Percentiles rank a stretch among this genome's conserved stretches.
Evolutionary conservation across 192 early-diverging fungal species (phyloP).

Genomic region (Rhizophagus prolifer): DNA sequence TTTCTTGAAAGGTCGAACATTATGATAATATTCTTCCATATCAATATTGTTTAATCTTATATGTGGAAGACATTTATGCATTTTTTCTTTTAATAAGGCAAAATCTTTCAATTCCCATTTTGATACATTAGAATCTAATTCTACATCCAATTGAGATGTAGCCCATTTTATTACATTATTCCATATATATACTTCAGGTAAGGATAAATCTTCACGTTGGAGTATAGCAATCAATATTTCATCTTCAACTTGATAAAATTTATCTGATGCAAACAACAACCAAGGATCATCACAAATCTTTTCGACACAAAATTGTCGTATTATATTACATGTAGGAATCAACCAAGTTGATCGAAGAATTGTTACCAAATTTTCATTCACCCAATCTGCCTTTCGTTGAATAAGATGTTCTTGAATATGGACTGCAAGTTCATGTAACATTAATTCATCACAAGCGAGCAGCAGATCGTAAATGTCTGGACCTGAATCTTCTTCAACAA

Average conservation of each 20-base stretch:
- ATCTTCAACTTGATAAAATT: background rate
- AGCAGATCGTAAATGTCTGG: background rate
- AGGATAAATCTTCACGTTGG: background rate
- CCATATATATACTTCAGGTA: constrained; percentile 4
- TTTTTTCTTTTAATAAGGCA: background rate
- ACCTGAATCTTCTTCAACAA: background rate
- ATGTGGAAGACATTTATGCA: background rate
- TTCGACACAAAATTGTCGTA: background rate
- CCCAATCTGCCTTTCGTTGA: background rate
- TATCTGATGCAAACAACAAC: background rate
- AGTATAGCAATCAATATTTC: constrained; percentile 8
- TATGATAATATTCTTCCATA: background rate
- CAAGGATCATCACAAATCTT: background rate
- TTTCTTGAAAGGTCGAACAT: background rate
- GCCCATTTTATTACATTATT: constrained; percentile 5
- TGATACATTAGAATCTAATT: constrained; percentile 1
- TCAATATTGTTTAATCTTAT: background rate
- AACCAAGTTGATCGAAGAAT: background rate
- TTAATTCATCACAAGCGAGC: background rate
- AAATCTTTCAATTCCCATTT: background rate
- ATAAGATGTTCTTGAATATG: constrained; percentile 7
- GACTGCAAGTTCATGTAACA: background rate
- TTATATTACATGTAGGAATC: background rate
- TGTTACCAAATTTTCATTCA: background rate
- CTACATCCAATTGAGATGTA: background rate